Conservation (phyloP, 495 filamentous ascomycete species). For the Aspergillus panamensis region DNA sequence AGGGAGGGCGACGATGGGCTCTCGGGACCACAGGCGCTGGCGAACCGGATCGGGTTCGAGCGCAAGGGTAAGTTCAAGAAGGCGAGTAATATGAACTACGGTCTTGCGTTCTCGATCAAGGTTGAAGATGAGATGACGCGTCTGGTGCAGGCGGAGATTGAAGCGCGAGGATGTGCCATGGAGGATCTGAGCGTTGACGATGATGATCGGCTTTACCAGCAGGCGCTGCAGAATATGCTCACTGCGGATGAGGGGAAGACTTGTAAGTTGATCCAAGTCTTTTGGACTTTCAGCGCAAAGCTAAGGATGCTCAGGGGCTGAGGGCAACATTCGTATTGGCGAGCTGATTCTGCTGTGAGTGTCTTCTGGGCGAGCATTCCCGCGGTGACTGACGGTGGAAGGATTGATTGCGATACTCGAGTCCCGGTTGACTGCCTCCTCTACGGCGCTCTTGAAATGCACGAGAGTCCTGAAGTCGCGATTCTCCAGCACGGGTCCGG, state of each 20-base stretch:
- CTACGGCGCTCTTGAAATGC: slow-evolving; percentile 5
- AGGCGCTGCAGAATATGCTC: slow-evolving; percentile 3
- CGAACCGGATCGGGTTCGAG: slow-evolving; percentile 6
- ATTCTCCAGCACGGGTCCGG: slow-evolving; percentile 5
- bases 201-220: slow-evolving; percentile 9
- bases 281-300: background rate
- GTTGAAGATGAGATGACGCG: slow-evolving; percentile 4
- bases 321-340: slow-evolving; percentile 5
- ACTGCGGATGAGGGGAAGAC: slow-evolving; percentile 1
- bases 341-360: slow-evolving; percentile 6
- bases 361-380: background rate
- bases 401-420: slow-evolving; percentile 6
- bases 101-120: slow-evolving; percentile 1
- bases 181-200: slow-evolving; percentile 1
- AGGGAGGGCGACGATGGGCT: background rate
- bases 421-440: slow-evolving; percentile 5
- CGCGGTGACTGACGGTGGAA: background rate
- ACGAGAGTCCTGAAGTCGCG: slow-evolving; percentile 6
- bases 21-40: background rate
- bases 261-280: background rate
- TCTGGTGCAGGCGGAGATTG: background rate
- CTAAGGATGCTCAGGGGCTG: background rate
- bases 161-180: background rate
- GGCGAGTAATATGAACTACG: slow-evolving; percentile 10
- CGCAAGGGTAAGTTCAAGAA: slow-evolving; percentile 8